Percentiles rank a stretch among this genome's conserved stretches.
These are phyloP conservation scores for Aphanomyces euteiches DNA, from an alignment of 352 stramenopile species.

Conservation along the genomic window DNA sequence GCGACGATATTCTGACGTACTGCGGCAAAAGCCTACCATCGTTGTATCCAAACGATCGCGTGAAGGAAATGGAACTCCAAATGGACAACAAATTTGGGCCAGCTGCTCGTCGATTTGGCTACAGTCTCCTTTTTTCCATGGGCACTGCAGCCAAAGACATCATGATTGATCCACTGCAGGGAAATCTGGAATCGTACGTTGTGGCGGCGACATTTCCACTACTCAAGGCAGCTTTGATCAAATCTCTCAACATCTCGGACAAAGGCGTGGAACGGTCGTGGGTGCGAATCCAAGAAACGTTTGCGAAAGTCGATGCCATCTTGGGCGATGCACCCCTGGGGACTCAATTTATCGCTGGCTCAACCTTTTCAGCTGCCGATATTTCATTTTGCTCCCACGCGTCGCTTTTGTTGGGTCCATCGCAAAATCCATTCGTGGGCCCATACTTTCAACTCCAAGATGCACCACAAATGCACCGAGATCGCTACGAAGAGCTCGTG, in stretches of 20 bases:
- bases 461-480: constrained; percentile 34
- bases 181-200: background rate
- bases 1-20: constrained; percentile 44
- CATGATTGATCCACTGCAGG: constrained; percentile 13
- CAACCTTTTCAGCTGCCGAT: constrained; percentile 47
- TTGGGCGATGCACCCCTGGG: constrained; percentile 41
- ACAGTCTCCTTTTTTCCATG: constrained; percentile 18
- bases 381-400: constrained; percentile 55
- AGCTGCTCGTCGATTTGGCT: constrained; percentile 33
- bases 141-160: background rate
- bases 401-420: constrained; percentile 39
- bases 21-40: constrained; percentile 38
- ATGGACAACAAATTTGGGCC: constrained; percentile 47
- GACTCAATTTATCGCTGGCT: constrained; percentile 40
- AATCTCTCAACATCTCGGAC: constrained; percentile 41
- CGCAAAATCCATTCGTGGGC: constrained; percentile 41
- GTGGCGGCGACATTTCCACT: constrained; percentile 32
- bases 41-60: constrained; percentile 39
- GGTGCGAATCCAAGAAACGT: constrained; percentile 36
- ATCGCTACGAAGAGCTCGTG: constrained; percentile 37
- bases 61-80: constrained; percentile 43
- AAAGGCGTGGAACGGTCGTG: constrained; percentile 34
- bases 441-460: constrained; percentile 36
- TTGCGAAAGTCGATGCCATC: constrained; percentile 17
- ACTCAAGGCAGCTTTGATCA: constrained; percentile 36